A percentile compares a stretch with the other conserved stretches of the same genome.
Evolutionary conservation across 129 eudicot genomes (phyloP).

Genomic region (Flaveria ramosissima): DNA sequence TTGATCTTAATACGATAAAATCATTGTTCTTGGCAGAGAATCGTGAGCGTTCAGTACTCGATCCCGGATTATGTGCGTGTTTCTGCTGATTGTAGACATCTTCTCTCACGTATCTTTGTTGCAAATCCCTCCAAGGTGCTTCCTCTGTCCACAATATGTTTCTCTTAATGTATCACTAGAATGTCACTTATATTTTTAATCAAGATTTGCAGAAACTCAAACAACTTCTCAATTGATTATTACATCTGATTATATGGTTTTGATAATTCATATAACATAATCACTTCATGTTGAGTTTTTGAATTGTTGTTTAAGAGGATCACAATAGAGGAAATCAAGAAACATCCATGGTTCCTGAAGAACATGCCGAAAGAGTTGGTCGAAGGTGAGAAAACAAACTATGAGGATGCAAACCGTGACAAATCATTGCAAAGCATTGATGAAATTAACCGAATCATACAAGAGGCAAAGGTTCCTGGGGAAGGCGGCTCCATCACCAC

Average conservation of each 20-base stretch:
- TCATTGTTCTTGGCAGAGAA: constrained; percentile 48
- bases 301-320: constrained; percentile 48
- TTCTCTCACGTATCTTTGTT: constrained; percentile 69
- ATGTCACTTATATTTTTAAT: not conserved
- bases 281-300: not conserved
- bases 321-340: constrained; percentile 63
- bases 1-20: constrained; percentile 10
- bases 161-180: not conserved
- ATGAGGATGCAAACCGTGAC: constrained; percentile 32
- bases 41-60: constrained; percentile 63
- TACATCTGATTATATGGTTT: not conserved
- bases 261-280: not conserved
- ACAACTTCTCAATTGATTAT: not conserved
- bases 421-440: constrained; percentile 57
- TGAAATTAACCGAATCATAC: constrained; percentile 63
- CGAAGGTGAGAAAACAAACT: constrained; percentile 59
- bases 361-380: constrained; percentile 55
- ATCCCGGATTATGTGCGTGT: constrained; percentile 78
- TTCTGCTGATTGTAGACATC: constrained; percentile 63
- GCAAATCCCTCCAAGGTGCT: constrained; percentile 71
- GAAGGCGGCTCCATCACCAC: constrained; percentile 36
- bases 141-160: constrained; percentile 19
- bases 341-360: constrained; percentile 73
- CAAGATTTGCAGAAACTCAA: not conserved
- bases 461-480: constrained; percentile 65